Percentiles rank a stretch among this genome's conserved stretches.
Evolutionary conservation across 1,284 basidiomycete species (phyloP).

Genomic region (Cerrena zonata): DNA sequence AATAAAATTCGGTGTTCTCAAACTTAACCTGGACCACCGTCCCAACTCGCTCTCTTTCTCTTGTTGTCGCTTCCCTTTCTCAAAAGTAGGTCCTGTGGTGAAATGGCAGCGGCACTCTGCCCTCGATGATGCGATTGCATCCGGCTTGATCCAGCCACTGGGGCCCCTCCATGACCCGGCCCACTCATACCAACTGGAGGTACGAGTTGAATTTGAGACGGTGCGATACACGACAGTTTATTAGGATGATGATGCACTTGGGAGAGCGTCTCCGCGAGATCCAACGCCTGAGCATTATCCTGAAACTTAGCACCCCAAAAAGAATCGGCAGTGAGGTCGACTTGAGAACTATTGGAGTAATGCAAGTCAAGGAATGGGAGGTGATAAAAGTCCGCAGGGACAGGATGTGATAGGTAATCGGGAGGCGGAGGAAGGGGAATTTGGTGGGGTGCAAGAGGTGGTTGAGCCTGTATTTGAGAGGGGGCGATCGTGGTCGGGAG

Average conservation of each 20-base stretch:
- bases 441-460: not conserved
- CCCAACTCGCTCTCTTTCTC: constrained; percentile 73
- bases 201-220: constrained; percentile 25
- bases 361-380: constrained; percentile 71
- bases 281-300: constrained; percentile 56
- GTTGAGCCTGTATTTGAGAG: constrained; percentile 6
- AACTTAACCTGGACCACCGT: constrained; percentile 39
- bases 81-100: constrained; percentile 61
- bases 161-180: constrained; percentile 10
- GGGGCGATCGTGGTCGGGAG: constrained; percentile 12
- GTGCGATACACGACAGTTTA: constrained; percentile 24
- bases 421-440: not conserved
- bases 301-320: constrained; percentile 19
- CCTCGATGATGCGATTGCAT: constrained; percentile 51
- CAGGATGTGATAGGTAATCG: not conserved
- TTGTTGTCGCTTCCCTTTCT: constrained; percentile 49
- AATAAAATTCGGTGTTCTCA: too few species aligned
- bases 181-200: constrained; percentile 6
- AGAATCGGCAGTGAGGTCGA: constrained; percentile 9
- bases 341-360: constrained; percentile 32
- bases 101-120: constrained; percentile 50
- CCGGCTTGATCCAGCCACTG: constrained; percentile 17
- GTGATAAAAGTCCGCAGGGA: constrained; percentile 37
- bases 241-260: constrained; percentile 21
- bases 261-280: constrained; percentile 47